Evolutionary conservation across 805 yeast species (phyloP).

Genomic region (Teunomyces cretensis): DNA sequence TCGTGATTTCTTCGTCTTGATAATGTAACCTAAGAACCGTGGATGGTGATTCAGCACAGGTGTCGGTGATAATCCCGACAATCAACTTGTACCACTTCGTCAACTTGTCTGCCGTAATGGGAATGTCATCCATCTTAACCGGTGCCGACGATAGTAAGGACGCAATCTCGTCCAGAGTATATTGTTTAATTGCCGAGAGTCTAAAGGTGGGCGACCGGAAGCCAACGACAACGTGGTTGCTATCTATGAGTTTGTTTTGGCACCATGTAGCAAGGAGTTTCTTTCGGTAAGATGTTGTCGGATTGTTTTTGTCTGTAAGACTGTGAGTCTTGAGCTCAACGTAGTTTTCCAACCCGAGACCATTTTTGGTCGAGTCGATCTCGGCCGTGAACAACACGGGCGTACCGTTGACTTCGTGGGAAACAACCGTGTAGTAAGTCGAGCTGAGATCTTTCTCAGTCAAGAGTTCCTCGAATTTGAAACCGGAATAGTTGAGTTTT

Average conservation of each 20-base stretch:
- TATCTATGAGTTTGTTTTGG: constrained; percentile 17
- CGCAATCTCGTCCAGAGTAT: constrained; percentile 2
- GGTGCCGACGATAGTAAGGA: background rate
- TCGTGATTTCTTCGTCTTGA: background rate
- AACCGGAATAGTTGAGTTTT: constrained; percentile 20
- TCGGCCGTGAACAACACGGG: constrained; percentile 22
- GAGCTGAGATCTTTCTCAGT: constrained; percentile 7
- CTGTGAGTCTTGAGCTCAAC: constrained; percentile 26
- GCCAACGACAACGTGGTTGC: constrained; percentile 17
- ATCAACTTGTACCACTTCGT: constrained; percentile 16
- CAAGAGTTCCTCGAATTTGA: constrained; percentile 20
- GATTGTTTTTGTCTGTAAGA: constrained; percentile 5
- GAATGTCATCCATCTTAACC: background rate
- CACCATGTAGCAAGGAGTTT: constrained; percentile 15
- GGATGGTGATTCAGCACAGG: background rate
- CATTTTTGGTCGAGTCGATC: constrained; percentile 17
- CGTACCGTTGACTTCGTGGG: constrained; percentile 10
- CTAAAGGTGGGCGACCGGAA: constrained; percentile 14
- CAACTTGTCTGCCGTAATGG: constrained; percentile 5
- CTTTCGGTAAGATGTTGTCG: constrained; percentile 7
- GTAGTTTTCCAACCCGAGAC: constrained; percentile 12
- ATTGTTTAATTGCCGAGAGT: constrained; percentile 13
- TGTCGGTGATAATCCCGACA: background rate
- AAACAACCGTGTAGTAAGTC: constrained; percentile 16
- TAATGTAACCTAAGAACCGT: background rate